Conservation (phyloP, 495 filamentous ascomycete genomes). For the Penicillium macrosclerotiorum region DNA sequence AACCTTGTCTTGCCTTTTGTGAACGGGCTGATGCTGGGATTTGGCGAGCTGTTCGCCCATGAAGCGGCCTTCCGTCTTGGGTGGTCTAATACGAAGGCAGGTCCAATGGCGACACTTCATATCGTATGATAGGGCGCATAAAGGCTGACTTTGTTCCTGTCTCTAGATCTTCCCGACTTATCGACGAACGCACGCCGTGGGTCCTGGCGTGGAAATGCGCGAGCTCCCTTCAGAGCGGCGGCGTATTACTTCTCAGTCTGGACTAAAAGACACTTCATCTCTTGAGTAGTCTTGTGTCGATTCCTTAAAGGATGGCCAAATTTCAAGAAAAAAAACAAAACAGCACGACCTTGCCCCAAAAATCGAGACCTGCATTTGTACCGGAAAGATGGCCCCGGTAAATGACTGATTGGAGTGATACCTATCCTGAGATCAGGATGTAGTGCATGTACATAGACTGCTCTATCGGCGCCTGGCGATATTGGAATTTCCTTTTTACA, state of each 20-base stretch:
- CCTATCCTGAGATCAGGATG: conserved; percentile 18
- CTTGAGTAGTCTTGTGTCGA: conserved; percentile 24
- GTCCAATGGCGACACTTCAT: conserved; percentile 21
- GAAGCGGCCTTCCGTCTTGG: conserved; percentile 90
- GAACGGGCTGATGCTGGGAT: conserved; percentile 97
- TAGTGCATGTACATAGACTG: conserved; percentile 38
- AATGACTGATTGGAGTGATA: conserved; percentile 22
- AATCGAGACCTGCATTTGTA: conserved; percentile 14
- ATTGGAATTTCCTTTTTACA: conserved; percentile 23
- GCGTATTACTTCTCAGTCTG: conserved; percentile 27
- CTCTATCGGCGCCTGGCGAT: conserved; percentile 35
- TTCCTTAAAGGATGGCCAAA: not conserved
- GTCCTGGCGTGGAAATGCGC: conserved; percentile 64
- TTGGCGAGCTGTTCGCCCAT: conserved; percentile 94
- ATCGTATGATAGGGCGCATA: not conserved
- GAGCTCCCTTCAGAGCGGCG: conserved; percentile 51
- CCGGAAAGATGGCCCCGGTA: conserved; percentile 20
- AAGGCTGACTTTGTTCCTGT: not conserved
- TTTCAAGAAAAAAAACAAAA: not conserved
- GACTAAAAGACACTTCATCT: conserved; percentile 50
- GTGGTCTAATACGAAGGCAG: conserved; percentile 89
- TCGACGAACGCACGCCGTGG: conserved; percentile 56
- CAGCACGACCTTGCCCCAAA: not conserved
- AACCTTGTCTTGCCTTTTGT: conserved; percentile 93
- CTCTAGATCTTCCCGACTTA: conserved; percentile 63